Evolutionary conservation across 768 basidiomycete genomes (phyloP).

Genomic region (Lentinula sp.): DNA sequence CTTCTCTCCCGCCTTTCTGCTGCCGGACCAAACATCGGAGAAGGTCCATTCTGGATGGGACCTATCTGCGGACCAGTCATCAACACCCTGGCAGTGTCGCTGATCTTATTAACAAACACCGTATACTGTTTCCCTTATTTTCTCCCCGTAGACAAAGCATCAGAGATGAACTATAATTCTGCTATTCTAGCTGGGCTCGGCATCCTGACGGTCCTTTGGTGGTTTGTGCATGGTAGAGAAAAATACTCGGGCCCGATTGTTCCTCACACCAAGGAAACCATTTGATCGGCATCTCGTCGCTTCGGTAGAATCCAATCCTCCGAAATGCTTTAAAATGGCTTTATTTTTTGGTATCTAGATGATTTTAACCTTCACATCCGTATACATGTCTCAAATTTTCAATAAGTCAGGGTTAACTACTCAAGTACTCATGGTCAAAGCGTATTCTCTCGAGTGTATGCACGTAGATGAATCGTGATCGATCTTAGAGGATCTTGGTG

Average conservation of each 20-base stretch:
- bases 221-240: conserved; percentile 9
- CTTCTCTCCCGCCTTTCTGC: conserved; percentile 9
- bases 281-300: not conserved
- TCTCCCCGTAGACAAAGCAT: conserved; percentile 5
- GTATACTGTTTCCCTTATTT: conserved; percentile 12
- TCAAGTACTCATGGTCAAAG: not conserved
- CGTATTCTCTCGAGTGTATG: not conserved
- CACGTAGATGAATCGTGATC: not conserved
- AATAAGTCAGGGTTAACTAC: no score
- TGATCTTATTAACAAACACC: conserved; percentile 9
- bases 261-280: conserved; percentile 7
- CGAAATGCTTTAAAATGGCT: no score
- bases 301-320: no score
- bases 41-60: conserved; percentile 13
- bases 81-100: conserved; percentile 8
- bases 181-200: conserved; percentile 9
- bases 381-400: no score
- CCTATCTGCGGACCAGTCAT: conserved; percentile 3
- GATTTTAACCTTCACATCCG: no score
- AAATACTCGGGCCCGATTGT: conserved; percentile 9
- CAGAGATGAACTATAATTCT: conserved; percentile 11
- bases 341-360: no score
- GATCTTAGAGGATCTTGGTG: not conserved
- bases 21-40: conserved; percentile 4
- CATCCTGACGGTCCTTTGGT: conserved; percentile 8